Conservation (phyloP, 768 basidiomycete species). For the Pulveroboletus frians region DNA sequence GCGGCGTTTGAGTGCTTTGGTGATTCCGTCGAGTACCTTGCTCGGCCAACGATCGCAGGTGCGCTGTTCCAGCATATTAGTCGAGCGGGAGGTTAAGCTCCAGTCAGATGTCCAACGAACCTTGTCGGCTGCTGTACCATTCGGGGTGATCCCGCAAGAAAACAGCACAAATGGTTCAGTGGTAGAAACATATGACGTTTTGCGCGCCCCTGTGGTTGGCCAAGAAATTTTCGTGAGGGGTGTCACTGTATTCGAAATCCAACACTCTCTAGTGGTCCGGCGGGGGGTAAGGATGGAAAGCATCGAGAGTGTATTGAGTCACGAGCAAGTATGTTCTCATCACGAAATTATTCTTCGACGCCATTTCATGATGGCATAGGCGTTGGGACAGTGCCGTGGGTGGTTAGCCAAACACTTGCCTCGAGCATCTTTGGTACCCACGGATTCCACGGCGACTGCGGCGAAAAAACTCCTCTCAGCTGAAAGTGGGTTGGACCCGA, state of each 20-base stretch:
- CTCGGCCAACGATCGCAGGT: constrained; percentile 39
- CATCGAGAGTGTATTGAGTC: constrained; percentile 61
- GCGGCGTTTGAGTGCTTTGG: constrained; percentile 46
- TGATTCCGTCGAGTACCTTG: constrained; percentile 38
- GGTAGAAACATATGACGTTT: constrained; percentile 64
- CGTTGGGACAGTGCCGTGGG: constrained; percentile 69
- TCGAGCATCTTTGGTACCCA: constrained; percentile 45
- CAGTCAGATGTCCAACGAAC: constrained; percentile 53
- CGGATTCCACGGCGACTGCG: constrained; percentile 70
- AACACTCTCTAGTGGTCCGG: constrained; percentile 66
- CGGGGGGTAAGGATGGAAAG: constrained; percentile 51
- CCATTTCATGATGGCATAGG: constrained; percentile 38
- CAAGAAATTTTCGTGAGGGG: constrained; percentile 51
- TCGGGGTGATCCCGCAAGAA: constrained; percentile 75
- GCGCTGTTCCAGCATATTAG: constrained; percentile 5
- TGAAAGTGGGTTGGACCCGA: constrained; percentile 35
- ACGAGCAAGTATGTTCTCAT: constrained; percentile 59
- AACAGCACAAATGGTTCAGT: constrained; percentile 74
- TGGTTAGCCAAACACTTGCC: constrained; percentile 57
- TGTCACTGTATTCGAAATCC: constrained; percentile 52
- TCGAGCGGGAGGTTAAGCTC: background rate
- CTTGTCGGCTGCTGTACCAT: constrained; percentile 38
- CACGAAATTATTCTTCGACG: background rate
- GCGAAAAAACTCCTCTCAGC: constrained; percentile 40
- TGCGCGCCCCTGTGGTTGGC: constrained; percentile 41